Evolutionary conservation across 2,329 filamentous ascomycete species (phyloP), one percentile per base, ranked within the genome.

Genomic region (Exophiala sideris): DNA sequence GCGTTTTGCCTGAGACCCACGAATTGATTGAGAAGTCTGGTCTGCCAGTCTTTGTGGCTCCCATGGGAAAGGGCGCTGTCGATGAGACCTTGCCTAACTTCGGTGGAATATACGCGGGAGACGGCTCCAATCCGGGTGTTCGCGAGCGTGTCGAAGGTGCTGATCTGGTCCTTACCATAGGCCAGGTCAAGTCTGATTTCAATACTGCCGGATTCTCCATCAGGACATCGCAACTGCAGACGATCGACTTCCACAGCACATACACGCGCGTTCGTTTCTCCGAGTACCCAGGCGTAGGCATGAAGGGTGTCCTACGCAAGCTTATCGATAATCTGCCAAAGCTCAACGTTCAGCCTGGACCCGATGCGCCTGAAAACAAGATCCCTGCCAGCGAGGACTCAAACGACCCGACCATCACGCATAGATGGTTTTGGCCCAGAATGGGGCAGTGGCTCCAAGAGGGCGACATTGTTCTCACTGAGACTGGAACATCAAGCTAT

Each of bases 171-270:
- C 55, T 80, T 9, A 70, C 66, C 52, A 74, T 80, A 45, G 77
- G 77, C 0, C 73, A 76, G 4, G 72, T 78, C 50, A 68, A 71
- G 38, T 77, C 73, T 49, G 70, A 72, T 12, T 77, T 74, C 36
- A 81, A 80, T 58, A 75, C 71, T 1, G 61, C 57, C 8, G 62
- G 62, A n/a, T 65, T 65, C 48, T 58, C 60, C 0, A 91, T 92
- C 68, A 81, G 85, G 58, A 86, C 89, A 34, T 87, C 84, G 1
- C 84, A 89, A 65, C 81, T 91, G 47, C 85, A 85, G 59, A 88
- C 86, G 1, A 89, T 96, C 65, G 88, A 94, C 64, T 85, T 96
- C 65, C 88, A 94, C 73, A 88, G 83, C 68, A 85, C 81, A 54
- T 81, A 84, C 62, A 84, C 86, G 63, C 81, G 82, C 46, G 87